A percentile compares a stretch with the other conserved stretches of the same genome.
phyloP scores from a whole-genome alignment of 2,329 filamentous ascomycete genomes.

The Fusarium newnesense region DNA sequence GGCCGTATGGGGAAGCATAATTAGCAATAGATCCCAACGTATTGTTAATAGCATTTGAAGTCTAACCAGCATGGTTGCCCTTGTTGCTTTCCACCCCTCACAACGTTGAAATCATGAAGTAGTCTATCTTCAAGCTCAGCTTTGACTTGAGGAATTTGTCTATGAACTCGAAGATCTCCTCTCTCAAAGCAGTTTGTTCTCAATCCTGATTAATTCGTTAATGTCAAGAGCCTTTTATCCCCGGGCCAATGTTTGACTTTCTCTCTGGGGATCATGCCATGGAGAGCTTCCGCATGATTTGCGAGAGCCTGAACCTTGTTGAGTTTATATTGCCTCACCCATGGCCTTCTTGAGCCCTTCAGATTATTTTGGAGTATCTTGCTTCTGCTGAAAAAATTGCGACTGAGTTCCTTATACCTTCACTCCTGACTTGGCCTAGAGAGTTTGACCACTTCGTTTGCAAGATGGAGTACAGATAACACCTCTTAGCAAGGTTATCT shows the following conservation, averaged over 20 bases:
- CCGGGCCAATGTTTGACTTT: neutral
- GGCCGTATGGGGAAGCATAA: neutral
- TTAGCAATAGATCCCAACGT: neutral
- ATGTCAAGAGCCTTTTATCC: neutral
- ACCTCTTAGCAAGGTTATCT: neutral
- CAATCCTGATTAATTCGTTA: neutral
- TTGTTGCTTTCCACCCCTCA: neutral
- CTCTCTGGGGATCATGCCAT: neutral
- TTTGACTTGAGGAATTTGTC: neutral
- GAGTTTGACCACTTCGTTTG: neutral
- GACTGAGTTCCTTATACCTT: neutral
- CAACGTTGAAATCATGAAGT: neutral
- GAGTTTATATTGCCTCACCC: neutral
- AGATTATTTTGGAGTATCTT: neutral
- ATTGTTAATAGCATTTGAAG: neutral
- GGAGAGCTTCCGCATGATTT: neutral
- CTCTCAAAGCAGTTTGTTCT: neutral
- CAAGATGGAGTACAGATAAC: neutral
- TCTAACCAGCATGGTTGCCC: neutral
- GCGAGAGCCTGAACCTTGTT: neutral
- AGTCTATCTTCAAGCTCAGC: neutral
- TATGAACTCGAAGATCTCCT: neutral
- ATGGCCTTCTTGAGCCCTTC: neutral
- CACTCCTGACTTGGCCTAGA: neutral
- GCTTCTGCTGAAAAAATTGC: too few species aligned